Conservation (phyloP, 169 alveolate species). For the Eimeria necatrix region DNA sequence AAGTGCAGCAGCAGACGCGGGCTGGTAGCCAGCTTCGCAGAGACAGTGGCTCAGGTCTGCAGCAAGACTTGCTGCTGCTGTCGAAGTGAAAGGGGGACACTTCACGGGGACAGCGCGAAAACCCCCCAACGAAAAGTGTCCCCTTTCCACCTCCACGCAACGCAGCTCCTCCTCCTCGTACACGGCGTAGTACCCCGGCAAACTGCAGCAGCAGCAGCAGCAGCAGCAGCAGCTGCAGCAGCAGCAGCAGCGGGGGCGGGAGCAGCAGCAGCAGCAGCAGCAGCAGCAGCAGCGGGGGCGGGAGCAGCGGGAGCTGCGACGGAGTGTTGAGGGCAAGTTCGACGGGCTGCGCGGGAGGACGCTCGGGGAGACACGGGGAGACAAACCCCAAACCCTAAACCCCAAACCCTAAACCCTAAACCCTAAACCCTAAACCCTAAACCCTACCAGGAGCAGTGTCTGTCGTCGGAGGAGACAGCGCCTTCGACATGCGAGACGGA, state of each 20-base stretch:
- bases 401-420: neutral
- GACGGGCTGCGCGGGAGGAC: neutral
- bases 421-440: neutral
- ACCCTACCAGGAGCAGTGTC: conserved; percentile 70
- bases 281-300: neutral
- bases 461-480: conserved; percentile 59
- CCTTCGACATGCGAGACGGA: conserved; percentile 71
- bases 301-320: neutral
- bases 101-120: conserved; percentile 37
- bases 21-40: conserved; percentile 74
- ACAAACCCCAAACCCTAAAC: neutral
- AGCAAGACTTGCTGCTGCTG: conserved; percentile 26
- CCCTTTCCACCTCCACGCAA: conserved; percentile 72
- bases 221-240: neutral
- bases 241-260: neutral
- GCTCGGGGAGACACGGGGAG: neutral
- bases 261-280: neutral
- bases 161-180: conserved; percentile 29
- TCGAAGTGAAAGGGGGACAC: conserved; percentile 77
- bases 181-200: conserved; percentile 78
- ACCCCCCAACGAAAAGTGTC: conserved; percentile 76
- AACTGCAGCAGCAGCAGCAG: conserved; percentile 39
- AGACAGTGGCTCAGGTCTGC: conserved; percentile 46
- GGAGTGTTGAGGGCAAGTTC: neutral
- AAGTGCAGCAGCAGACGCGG: conserved; percentile 13